These are phyloP conservation scores for Croton laevigatus DNA, from an alignment of 441 rosid genomes.

Conservation along the genomic window DNA sequence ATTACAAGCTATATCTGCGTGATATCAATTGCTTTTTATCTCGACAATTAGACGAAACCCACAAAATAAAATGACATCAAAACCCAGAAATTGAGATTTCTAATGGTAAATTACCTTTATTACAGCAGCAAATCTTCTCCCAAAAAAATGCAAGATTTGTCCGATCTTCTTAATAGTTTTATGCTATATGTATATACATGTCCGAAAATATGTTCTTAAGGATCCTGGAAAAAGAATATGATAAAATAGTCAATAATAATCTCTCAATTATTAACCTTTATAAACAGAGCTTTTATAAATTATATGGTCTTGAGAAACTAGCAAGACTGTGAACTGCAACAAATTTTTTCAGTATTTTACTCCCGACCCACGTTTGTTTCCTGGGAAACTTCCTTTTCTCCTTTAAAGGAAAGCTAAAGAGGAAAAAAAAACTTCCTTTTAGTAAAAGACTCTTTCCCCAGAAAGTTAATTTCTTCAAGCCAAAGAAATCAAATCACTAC, in stretches of 20 bases:
- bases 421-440: too few species aligned
- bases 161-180: slow-evolving; percentile 12
- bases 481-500: neutral
- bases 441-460: neutral
- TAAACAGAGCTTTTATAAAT: neutral
- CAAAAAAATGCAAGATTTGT: slow-evolving; percentile 8
- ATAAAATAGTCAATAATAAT: neutral
- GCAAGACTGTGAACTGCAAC: neutral
- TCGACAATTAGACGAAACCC: neutral
- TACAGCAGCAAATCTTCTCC: slow-evolving; percentile 4
- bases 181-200: neutral
- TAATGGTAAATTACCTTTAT: slow-evolving; percentile 7
- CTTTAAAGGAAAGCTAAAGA: neutral
- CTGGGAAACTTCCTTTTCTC: neutral
- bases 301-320: neutral
- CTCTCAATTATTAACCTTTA: neutral
- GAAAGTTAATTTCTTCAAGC: slow-evolving; percentile 2
- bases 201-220: neutral
- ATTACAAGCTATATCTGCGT: neutral
- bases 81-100: neutral
- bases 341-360: neutral
- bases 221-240: neutral
- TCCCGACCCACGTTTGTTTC: neutral
- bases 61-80: neutral
- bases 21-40: neutral